phyloP scores from a whole-genome alignment of 371 early-diverging fungal genomes.

The Furculomyces boomerangus region DNA sequence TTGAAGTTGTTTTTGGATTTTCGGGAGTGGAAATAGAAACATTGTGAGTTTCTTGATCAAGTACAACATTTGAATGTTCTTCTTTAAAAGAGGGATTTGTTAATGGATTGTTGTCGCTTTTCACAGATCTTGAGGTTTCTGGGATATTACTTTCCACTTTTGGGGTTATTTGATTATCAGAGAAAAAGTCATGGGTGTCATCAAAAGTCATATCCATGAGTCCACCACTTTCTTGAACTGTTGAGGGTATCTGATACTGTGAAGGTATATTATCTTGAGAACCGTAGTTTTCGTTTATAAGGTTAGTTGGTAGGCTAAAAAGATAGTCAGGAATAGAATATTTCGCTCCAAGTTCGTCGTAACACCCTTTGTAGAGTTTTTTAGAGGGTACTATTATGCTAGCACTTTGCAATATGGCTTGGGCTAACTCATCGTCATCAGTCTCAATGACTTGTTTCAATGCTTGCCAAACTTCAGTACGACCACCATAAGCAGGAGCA shows the following conservation, averaged over 20 bases:
- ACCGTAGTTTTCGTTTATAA: constrained; percentile 15
- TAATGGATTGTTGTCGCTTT: too few species aligned
- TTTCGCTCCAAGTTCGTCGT: constrained; percentile 48
- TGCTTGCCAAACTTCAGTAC: constrained; percentile 53
- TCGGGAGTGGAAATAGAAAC: too few species aligned
- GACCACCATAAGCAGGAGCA: constrained; percentile 46
- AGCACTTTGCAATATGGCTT: constrained; percentile 39
- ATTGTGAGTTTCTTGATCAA: too few species aligned
- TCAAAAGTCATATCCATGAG: neutral
- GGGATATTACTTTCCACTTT: neutral
- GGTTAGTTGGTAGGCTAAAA: constrained; percentile 36
- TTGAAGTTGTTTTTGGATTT: too few species aligned
- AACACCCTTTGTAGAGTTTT: constrained; percentile 43
- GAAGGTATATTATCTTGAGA: neutral
- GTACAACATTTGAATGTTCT: too few species aligned
- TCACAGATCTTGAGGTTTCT: too few species aligned
- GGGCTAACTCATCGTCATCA: constrained; percentile 27
- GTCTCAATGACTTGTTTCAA: constrained; percentile 21
- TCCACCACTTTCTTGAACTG: neutral
- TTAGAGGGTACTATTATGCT: constrained; percentile 49
- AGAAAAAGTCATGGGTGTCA: neutral
- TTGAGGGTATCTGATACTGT: neutral
- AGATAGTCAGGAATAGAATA: constrained; percentile 48
- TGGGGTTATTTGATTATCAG: neutral
- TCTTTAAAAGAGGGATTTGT: too few species aligned